Evolutionary conservation across 179 eudicot species (phyloP).

Genomic region (Spinacia oleracea): DNA sequence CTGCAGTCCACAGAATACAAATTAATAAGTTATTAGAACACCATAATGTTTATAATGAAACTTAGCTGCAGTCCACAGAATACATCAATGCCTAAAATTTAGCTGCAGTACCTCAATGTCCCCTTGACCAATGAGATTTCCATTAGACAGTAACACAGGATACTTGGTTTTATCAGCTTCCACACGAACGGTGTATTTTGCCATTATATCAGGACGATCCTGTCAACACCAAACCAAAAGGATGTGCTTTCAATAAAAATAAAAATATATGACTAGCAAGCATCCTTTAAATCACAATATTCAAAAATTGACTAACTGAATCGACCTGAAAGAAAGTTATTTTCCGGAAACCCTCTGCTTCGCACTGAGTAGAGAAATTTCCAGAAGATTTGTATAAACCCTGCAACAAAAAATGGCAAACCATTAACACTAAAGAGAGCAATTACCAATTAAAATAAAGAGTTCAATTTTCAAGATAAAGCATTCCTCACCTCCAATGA

Average conservation of each 20-base stretch:
- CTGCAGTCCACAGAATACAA: conserved; percentile 28
- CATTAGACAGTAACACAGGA: conserved; percentile 89
- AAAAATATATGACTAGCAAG: neutral
- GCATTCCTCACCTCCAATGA: conserved; percentile 69
- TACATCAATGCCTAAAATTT: neutral
- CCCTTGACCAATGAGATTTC: conserved; percentile 94
- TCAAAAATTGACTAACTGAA: conserved; percentile 2
- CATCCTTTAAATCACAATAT: neutral
- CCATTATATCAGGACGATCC: conserved; percentile 99
- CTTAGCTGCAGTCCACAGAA: conserved; percentile 26
- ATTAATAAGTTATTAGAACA: conserved; percentile 87
- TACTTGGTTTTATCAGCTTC: conserved; percentile 91
- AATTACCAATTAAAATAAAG: neutral
- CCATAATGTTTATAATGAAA: conserved; percentile 13
- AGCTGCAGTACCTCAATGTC: conserved; percentile 74
- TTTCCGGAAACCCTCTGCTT: conserved; percentile 98
- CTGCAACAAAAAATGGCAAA: conserved; percentile 33
- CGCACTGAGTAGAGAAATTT: conserved; percentile 98
- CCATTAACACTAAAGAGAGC: conserved; percentile 6
- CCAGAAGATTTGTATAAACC: conserved; percentile 92
- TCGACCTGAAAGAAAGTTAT: conserved; percentile 94
- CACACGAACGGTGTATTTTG: conserved; percentile 85
- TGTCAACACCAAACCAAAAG: conserved; percentile 28
- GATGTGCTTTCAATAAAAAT: conserved; percentile 5
- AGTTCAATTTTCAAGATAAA: neutral